Conservation (phyloP, 192 early-diverging fungal species). For the Piromyces finnis region DNA sequence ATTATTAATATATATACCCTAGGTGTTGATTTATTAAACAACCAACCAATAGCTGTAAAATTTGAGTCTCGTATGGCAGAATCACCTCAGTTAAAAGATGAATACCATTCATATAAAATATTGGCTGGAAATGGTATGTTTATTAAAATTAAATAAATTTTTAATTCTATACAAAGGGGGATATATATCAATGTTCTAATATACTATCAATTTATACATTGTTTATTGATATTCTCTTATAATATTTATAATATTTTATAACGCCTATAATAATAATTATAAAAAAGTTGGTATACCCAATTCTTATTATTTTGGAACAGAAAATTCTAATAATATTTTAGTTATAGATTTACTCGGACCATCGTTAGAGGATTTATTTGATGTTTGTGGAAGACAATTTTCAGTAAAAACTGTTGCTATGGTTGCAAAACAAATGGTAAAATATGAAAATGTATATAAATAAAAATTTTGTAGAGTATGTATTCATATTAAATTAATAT, state of each 20-base stretch:
- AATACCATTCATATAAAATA: slow-evolving; percentile 89
- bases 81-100: slow-evolving; percentile 93
- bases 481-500: too few species aligned
- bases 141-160: too few species aligned
- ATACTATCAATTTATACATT: too few species aligned
- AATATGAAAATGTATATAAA: too few species aligned
- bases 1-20: too few species aligned
- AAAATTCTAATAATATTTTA: slow-evolving; percentile 85
- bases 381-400: slow-evolving; percentile 83
- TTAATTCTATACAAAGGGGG: too few species aligned
- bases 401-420: slow-evolving; percentile 86
- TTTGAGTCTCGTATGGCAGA: slow-evolving; percentile 91
- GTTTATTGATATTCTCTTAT: too few species aligned
- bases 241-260: too few species aligned
- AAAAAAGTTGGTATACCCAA: slow-evolving; percentile 74
- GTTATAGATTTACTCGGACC: slow-evolving; percentile 90
- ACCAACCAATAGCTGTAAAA: slow-evolving; percentile 89
- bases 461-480: too few species aligned
- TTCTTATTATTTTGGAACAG: slow-evolving; percentile 90
- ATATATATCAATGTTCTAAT: too few species aligned
- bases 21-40: slow-evolving; percentile 77
- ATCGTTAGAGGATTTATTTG: slow-evolving; percentile 88
- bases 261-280: too few species aligned
- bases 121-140: slow-evolving; percentile 36
- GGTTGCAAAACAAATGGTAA: slow-evolving; percentile 88